Percentiles rank a stretch among this genome's conserved stretches.
These are phyloP conservation scores for Hypoxylon sp. DNA, from an alignment of 2,329 filamentous ascomycete species.

Conservation along the genomic window DNA sequence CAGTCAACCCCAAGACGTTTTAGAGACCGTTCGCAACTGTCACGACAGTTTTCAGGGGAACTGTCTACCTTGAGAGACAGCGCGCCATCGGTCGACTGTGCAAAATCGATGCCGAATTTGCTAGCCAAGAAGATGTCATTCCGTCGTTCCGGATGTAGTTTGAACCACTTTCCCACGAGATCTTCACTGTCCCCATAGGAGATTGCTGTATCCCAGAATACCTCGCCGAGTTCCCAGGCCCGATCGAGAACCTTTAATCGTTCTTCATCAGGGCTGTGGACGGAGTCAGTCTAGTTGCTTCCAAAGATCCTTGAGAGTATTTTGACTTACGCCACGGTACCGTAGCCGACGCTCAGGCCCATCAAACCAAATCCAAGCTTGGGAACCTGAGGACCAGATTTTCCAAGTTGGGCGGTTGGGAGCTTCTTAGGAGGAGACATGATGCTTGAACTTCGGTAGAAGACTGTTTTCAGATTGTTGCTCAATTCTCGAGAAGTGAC, in stretches of 20 bases:
- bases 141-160: slow-evolving; percentile 58
- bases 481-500: background rate
- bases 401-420: slow-evolving; percentile 44
- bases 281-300: slow-evolving; percentile 6
- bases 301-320: background rate
- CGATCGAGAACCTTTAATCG: slow-evolving; percentile 46
- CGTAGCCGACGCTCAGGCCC: slow-evolving; percentile 49
- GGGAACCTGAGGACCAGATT: slow-evolving; percentile 47
- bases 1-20: slow-evolving; percentile 64
- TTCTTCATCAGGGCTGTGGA: slow-evolving; percentile 43
- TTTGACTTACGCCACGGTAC: slow-evolving; percentile 29
- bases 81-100: slow-evolving; percentile 15
- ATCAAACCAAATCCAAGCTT: slow-evolving; percentile 51
- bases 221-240: slow-evolving; percentile 59
- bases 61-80: slow-evolving; percentile 42
- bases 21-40: slow-evolving; percentile 57
- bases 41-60: slow-evolving; percentile 49
- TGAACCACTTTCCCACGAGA: slow-evolving; percentile 62
- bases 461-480: background rate
- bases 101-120: slow-evolving; percentile 54
- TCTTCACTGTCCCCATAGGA: slow-evolving; percentile 62
- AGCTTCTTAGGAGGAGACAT: slow-evolving; percentile 34
- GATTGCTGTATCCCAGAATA: slow-evolving; percentile 64
- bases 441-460: background rate
- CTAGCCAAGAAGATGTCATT: slow-evolving; percentile 61